A percentile compares a stretch with the other conserved stretches of the same genome.
These are phyloP conservation scores for Cystobasidiaceae sp. DNA, from an alignment of 1,284 basidiomycete genomes.

Conservation along the genomic window DNA sequence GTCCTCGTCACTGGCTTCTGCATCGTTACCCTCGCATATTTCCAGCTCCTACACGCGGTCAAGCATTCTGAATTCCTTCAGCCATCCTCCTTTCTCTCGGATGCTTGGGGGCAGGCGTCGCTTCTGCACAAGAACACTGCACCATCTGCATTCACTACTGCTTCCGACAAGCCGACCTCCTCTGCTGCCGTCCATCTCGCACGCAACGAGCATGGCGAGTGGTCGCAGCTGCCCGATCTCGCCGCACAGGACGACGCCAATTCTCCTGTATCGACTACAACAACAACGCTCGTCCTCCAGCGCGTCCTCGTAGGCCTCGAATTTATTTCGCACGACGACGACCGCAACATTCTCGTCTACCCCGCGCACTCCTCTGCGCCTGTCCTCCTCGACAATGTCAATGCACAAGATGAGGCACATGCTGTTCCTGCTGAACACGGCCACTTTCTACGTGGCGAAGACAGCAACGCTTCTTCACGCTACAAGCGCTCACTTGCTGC, in stretches of 20 bases:
- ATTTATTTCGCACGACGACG: slow-evolving; percentile 1
- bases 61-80: slow-evolving; percentile 54
- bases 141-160: not conserved
- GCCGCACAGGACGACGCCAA: not conserved
- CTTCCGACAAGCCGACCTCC: too few relatives aligned
- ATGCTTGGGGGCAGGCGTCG: not conserved
- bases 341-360: slow-evolving; percentile 25
- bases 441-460: not conserved
- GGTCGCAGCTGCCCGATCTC: not conserved
- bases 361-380: slow-evolving; percentile 23
- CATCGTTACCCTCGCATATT: slow-evolving; percentile 82
- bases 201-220: not conserved
- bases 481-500: not conserved
- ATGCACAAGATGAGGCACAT: not conserved
- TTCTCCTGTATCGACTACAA: not conserved
- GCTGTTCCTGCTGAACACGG: not conserved
- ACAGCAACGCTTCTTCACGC: not conserved
- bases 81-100: not conserved
- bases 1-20: slow-evolving; percentile 82
- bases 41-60: slow-evolving; percentile 79
- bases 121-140: not conserved
- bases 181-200: too few relatives aligned
- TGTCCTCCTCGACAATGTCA: not conserved
- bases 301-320: slow-evolving; percentile 23
- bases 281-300: not conserved